phyloP scores from a whole-genome alignment of 2,329 filamentous ascomycete genomes.

The Zymoseptoria pseudotritici region DNA sequence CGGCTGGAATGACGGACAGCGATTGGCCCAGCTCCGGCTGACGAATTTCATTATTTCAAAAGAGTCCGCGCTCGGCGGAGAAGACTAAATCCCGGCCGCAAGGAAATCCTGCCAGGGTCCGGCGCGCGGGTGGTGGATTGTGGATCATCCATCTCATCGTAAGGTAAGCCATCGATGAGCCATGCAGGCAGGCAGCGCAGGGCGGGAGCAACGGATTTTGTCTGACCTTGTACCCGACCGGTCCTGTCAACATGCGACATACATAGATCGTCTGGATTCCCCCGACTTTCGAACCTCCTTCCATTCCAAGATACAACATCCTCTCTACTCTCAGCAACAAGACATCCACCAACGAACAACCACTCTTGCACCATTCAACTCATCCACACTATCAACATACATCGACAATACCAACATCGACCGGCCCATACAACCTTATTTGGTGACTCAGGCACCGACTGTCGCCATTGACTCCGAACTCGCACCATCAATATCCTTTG shows the following conservation, averaged over 20 bases:
- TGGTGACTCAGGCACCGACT: neutral
- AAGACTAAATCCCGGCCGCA: neutral
- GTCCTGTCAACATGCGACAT: neutral
- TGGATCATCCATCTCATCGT: neutral
- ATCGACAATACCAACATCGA: no score
- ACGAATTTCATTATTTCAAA: neutral
- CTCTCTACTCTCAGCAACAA: neutral
- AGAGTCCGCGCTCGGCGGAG: neutral
- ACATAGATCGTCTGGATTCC: neutral
- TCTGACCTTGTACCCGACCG: neutral
- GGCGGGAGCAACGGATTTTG: neutral
- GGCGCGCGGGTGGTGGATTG: no score
- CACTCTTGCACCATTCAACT: neutral
- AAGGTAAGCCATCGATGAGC: neutral
- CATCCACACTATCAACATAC: neutral
- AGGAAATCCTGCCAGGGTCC: neutral
- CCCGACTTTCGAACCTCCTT: neutral
- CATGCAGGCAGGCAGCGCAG: neutral
- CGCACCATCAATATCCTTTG: neutral
- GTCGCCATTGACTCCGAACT: neutral
- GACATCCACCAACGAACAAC: neutral
- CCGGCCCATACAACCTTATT: neutral
- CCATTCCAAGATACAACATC: neutral
- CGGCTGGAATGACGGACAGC: neutral
- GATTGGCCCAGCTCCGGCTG: neutral